phyloP scores from a whole-genome alignment of 2,329 filamentous ascomycete species.

The Fusarium euwallaceae region DNA sequence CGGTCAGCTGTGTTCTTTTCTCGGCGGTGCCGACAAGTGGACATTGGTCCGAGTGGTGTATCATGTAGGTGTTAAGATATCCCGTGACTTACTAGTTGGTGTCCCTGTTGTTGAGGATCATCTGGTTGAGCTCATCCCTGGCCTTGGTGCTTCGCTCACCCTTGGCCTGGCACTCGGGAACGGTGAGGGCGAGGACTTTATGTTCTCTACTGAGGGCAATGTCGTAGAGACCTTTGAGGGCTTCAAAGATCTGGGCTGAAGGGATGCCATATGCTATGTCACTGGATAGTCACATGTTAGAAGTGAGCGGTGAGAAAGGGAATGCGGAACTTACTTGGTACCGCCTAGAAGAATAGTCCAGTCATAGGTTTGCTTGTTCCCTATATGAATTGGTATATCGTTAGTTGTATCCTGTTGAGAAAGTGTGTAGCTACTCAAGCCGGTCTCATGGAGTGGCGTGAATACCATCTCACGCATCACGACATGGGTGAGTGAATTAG shows the following conservation, averaged over 20 bases:
- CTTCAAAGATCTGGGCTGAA: slow-evolving; percentile 60
- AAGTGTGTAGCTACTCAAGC: not conserved
- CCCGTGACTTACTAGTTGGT: slow-evolving; percentile 64
- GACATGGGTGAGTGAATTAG: not conserved
- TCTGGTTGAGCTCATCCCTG: slow-evolving; percentile 63
- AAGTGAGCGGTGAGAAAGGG: not conserved
- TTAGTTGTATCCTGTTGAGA: slow-evolving; percentile 1
- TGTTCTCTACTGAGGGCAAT: slow-evolving; percentile 62
- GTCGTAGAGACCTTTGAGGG: slow-evolving; percentile 64
- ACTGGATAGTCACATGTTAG: slow-evolving; percentile 45
- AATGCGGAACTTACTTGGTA: slow-evolving; percentile 64
- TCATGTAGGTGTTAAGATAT: not conserved
- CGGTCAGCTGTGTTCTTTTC: not conserved
- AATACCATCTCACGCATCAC: not conserved
- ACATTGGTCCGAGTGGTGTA: not conserved
- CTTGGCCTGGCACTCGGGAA: slow-evolving; percentile 64
- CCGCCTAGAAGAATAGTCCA: slow-evolving; percentile 75
- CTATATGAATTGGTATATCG: slow-evolving; percentile 16
- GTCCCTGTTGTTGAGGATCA: slow-evolving; percentile 63
- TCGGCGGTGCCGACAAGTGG: too few relatives aligned
- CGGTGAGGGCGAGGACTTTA: slow-evolving; percentile 73
- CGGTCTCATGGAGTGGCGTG: not conserved
- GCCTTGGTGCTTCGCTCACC: slow-evolving; percentile 47
- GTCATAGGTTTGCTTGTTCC: slow-evolving; percentile 58
- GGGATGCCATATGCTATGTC: slow-evolving; percentile 62